Base-by-base conservation (phyloP, 2,329 filamentous ascomycete genomes). In the Aspergillus caelatus region DNA sequence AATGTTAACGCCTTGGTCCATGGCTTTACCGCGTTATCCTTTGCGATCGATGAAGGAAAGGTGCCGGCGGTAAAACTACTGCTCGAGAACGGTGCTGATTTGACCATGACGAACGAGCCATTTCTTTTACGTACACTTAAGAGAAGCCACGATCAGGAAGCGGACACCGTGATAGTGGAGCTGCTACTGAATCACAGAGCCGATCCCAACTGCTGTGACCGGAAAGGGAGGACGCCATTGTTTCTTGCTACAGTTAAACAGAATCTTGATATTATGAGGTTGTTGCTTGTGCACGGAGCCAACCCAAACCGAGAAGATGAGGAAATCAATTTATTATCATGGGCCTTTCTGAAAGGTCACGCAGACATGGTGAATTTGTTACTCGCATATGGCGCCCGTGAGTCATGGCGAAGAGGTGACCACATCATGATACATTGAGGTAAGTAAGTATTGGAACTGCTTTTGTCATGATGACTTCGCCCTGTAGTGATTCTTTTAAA, bases 401-500 rank as follows among this genome's bases (percentile, higher is more conserved):
- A 36, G 16, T 36, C 34, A 36, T 36, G 34, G 34, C 14, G 16
- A 14, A 19, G 39, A 41, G 16, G 39, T n/a, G 39, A 41, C 10
- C 39, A n/a, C 39, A 41, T n/a, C 8, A 41, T 41, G 39, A n/a
- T 7, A 41, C 19, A 8, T 19, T 8, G 39, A 41, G 16, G 39
- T 26, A 26, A 26, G 32, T 41, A 19, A n/a, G 16, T 10, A 41
- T 9, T 8, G 9, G 7, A 7, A n/a, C 10, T 10, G 3, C 16
- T 41, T 4, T 4, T 19, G 39, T 41, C 16, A 41, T 41, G 19
- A n/a, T 36, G 34, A 36, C 34, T 8, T n/a, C 1, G 3, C 5
- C 1, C 1, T 1, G 7, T 19, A 4, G 4, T 1, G 19, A 10
- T 9, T 41, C 3, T n/a, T 4, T 19, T 6, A 19, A 4, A n/a